phyloP scores from a whole-genome alignment of 208 protist genomes.

The Entamoeba histolytica region DNA sequence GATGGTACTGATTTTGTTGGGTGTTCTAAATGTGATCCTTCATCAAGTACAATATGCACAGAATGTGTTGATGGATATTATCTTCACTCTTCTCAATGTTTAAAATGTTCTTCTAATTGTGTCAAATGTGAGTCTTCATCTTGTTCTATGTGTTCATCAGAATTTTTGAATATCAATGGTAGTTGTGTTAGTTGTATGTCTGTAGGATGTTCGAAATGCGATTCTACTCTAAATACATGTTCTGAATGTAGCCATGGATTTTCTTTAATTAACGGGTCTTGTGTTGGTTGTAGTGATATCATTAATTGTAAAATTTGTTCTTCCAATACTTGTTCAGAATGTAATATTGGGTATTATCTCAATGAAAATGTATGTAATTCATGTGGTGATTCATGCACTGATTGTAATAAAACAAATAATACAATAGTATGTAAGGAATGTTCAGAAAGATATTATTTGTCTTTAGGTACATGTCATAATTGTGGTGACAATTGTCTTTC shows the following conservation, averaged over 20 bases:
- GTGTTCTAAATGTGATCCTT: not conserved
- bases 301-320: not conserved
- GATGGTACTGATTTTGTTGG: not conserved
- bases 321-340: not conserved
- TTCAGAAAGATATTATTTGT: not conserved
- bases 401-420: not conserved
- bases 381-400: not conserved
- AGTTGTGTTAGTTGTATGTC: not conserved
- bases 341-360: not conserved
- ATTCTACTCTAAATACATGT: not conserved
- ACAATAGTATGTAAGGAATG: not conserved
- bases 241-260: not conserved
- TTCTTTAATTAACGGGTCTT: not conserved
- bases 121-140: not conserved
- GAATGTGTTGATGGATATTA: not conserved
- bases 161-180: not conserved
- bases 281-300: not conserved
- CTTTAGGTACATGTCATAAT: not conserved
- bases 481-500: not conserved
- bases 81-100: not conserved
- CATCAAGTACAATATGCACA: not conserved
- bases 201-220: not conserved
- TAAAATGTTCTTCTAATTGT: not conserved
- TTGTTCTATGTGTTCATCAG: not conserved
- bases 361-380: not conserved